Evolutionary conservation across 192 early-diverging fungal genomes (phyloP), one percentile per base, ranked within the genome.

Genomic region (Nowakowskiella sp.): DNA sequence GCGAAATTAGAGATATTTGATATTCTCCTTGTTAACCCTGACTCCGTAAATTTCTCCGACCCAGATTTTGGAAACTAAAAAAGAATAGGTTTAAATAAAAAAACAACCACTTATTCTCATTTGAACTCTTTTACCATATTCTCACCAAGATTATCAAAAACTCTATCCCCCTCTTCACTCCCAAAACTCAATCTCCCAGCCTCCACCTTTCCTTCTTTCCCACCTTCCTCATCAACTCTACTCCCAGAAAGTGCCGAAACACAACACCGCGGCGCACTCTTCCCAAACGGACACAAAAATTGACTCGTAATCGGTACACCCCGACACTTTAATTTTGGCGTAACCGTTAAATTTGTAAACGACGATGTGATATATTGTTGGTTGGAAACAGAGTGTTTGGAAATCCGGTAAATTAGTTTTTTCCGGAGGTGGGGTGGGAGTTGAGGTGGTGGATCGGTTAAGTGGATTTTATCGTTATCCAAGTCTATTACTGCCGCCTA

Each of bases 351-450:
- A 13, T 29, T 3, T n/a, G 44, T 27, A 16, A 31, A 16, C 2
- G 48, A 7, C 36, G 49, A 55, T 28, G 34, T 34, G 45, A 23
- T 31, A 36, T 45, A 30, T 29, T 9, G 47, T 19, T 31, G 13
- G 1, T 58, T 39, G 0, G 26, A 33, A 29, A 36, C 55, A 24
- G 22, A 9, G 42, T 44, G 9, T 6, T 27, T 58, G 47, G 31
- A 6, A 27, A n/a, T 58, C 0, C 74, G 68, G 24, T 60, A 48
- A 2, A 83, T 43, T 4, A 89, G 71, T 48, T 89, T 89, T 44
- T 76, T 64, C 47, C 83, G 63, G 45, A 82, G 81, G 6, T 76
- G 71, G 6, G 63, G 47, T 19, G 87, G 87, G 29, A 89, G 53
- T 26, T 55, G 42, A 23, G 64, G 61, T 1, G 71, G 69, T 4